phyloP scores from a whole-genome alignment of 495 filamentous ascomycete species.

The Talaromyces ruber region DNA sequence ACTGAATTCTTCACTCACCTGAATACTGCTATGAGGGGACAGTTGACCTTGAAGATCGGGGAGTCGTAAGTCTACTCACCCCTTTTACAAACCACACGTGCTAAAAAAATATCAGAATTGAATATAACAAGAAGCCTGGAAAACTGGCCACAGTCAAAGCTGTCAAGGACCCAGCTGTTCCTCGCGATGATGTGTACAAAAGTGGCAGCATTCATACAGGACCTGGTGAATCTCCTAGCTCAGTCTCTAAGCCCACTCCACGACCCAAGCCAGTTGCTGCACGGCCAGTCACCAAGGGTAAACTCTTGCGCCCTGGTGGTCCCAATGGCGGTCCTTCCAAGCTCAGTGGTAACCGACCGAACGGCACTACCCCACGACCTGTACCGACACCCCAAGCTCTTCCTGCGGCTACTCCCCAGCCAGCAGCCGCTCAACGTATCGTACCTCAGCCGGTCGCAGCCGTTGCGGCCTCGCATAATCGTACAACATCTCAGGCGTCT shows the following conservation, averaged over 20 bases:
- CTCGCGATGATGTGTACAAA: constrained; percentile 80
- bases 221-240: constrained; percentile 74
- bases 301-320: constrained; percentile 82
- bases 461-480: constrained; percentile 37
- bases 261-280: constrained; percentile 75
- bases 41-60: constrained; percentile 72
- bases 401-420: constrained; percentile 31
- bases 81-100: not conserved
- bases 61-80: constrained; percentile 44
- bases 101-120: constrained; percentile 51
- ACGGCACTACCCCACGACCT: constrained; percentile 31
- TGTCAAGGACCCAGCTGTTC: constrained; percentile 71
- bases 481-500: constrained; percentile 32
- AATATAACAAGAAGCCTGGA: constrained; percentile 97
- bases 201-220: constrained; percentile 82
- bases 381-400: constrained; percentile 28
- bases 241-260: constrained; percentile 75
- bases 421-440: constrained; percentile 36
- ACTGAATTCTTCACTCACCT: constrained; percentile 96
- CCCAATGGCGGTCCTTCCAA: constrained; percentile 75
- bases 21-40: constrained; percentile 61
- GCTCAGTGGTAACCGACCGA: constrained; percentile 18
- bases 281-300: constrained; percentile 81
- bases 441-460: constrained; percentile 39
- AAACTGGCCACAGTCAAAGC: constrained; percentile 84